phyloP scores from a whole-genome alignment of 352 stramenopile species.

The Phytophthora podocarpi region DNA sequence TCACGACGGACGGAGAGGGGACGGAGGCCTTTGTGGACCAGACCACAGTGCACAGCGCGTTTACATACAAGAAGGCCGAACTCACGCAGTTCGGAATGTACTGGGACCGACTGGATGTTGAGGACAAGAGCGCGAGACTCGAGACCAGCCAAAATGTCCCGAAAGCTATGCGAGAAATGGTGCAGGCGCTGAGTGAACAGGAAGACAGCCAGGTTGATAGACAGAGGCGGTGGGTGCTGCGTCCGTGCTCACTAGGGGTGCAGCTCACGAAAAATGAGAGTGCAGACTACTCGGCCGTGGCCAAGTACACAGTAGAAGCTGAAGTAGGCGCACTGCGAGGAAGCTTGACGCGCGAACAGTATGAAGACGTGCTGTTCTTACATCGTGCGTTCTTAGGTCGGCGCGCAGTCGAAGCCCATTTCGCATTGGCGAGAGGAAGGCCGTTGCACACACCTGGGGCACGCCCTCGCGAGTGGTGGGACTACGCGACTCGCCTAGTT shows the following conservation, averaged over 20 bases:
- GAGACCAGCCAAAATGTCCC: conserved; percentile 45
- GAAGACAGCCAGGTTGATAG: not conserved
- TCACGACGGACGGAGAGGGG: conserved; percentile 75
- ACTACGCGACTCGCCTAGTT: conserved; percentile 63
- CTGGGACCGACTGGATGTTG: conserved; percentile 61
- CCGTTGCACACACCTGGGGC: conserved; percentile 52
- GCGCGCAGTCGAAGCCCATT: conserved; percentile 67
- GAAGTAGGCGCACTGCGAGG: conserved; percentile 54
- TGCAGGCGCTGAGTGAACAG: conserved; percentile 34
- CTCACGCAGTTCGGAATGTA: conserved; percentile 60
- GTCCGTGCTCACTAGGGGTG: conserved; percentile 55
- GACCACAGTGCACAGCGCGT: conserved; percentile 34
- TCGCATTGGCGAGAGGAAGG: conserved; percentile 57
- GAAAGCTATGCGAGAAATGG: conserved; percentile 56
- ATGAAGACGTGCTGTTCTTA: conserved; percentile 82
- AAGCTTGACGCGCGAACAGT: conserved; percentile 74
- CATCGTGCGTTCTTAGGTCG: conserved; percentile 67
- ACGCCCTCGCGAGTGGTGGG: conserved; percentile 74
- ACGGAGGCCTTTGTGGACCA: conserved; percentile 76
- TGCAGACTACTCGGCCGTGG: conserved; percentile 58
- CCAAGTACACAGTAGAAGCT: conserved; percentile 72
- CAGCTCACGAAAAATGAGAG: conserved; percentile 86
- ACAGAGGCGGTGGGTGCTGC: conserved; percentile 50
- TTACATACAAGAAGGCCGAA: conserved; percentile 71
- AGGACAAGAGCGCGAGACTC: conserved; percentile 32